A percentile compares a stretch with the other conserved stretches of the same genome.
These are phyloP conservation scores for Fusarium sp. DNA, from an alignment of 2,329 filamentous ascomycete genomes.

Conservation along the genomic window DNA sequence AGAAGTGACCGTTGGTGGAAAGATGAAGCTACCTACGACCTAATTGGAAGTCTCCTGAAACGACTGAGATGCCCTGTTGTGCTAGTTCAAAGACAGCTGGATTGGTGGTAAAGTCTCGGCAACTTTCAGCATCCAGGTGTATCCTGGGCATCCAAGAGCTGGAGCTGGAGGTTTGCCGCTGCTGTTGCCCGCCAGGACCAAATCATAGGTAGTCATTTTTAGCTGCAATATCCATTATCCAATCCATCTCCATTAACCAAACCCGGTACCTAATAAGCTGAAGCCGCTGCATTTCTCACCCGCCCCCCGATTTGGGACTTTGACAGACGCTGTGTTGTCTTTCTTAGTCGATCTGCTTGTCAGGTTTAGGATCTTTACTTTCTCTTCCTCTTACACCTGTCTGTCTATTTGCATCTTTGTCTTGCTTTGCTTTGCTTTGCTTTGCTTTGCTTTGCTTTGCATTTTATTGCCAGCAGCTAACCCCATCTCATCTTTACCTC, in stretches of 20 bases:
- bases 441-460: conserved; percentile 6
- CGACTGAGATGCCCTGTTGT: conserved; percentile 32
- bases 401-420: conserved; percentile 16
- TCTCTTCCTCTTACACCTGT: conserved; percentile 19
- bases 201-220: conserved; percentile 30
- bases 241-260: conserved; percentile 15
- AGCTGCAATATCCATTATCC: conserved; percentile 21
- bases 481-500: not conserved
- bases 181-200: conserved; percentile 32
- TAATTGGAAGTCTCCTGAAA: conserved; percentile 36
- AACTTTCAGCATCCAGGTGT: conserved; percentile 33
- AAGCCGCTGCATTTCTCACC: conserved; percentile 23
- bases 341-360: conserved; percentile 31
- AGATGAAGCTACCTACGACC: conserved; percentile 28
- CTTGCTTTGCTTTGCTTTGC: not conserved
- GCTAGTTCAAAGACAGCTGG: conserved; percentile 23
- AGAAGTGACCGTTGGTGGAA: conserved; percentile 34
- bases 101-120: conserved; percentile 33
- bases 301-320: conserved; percentile 34
- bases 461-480: conserved; percentile 5
- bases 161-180: conserved; percentile 19
- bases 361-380: conserved; percentile 19
- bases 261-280: conserved; percentile 30
- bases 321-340: conserved; percentile 27
- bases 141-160: conserved; percentile 33